Evolutionary conservation across 495 filamentous ascomycete species (phyloP), one percentile per base, ranked within the genome.

Genomic region (Sabuloglossum arenarium): DNA sequence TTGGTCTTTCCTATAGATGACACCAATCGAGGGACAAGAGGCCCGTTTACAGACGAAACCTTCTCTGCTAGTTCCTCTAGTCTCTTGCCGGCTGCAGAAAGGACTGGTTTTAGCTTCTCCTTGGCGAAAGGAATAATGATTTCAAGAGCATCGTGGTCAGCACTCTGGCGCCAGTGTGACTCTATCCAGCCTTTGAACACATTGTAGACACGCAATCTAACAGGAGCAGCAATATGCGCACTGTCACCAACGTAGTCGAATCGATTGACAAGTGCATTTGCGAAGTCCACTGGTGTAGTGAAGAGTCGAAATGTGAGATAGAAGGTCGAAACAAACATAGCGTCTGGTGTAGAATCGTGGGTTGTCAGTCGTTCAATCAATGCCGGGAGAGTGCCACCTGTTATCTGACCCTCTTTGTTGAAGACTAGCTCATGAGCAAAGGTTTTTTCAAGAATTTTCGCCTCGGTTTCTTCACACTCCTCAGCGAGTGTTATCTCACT

Each of bases 281-380:
- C 87, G 56, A 97, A 79, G 32, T 86, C 77, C 16, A 76, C 62
- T 0, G 93, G 88, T 0, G 86, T 85, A 49, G 87, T 86, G 59
- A 99, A 99, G 21, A 94, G 79, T 45, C 93, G 85, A 72, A 99
- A 99, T 28, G 93, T 97, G 43, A 97, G 80, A 68, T 93, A 97
- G 66, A 99, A 97, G 0, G 93, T 85, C 2, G 86, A 84, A 54
- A 96, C 86, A 62, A 97, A 99, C 65, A 85, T 79, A 34, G 86
- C 80, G 65, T 96, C 89, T 1, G 93, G 93, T 1, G 91, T 94
- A 0, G 87, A 84, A 64, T 95, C 86, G 65, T 93, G 88, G 0
- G 85, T 86, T 1, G 93, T 99, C 27, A 99, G 78, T 61, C 85
- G 81, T 68, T 99, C 93, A 49, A 99, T 85, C 53, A 99, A 71